Conservation (phyloP, 192 early-diverging fungal species). For the Coemansia aciculifera region DNA sequence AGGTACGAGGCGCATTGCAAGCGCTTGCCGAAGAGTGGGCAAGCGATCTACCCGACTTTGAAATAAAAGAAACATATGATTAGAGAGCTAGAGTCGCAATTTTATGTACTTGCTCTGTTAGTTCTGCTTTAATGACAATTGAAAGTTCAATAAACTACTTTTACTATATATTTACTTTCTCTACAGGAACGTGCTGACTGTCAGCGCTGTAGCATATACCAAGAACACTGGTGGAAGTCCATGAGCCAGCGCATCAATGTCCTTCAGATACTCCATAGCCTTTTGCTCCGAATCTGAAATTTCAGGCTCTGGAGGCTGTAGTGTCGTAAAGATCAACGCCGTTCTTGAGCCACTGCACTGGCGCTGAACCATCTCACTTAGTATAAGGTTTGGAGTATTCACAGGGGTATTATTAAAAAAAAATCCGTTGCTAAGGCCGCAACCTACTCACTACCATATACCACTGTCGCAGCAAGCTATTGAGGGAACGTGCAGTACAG, state of each 20-base stretch:
- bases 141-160: background rate
- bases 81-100: too few species aligned
- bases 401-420: slow-evolving; percentile 58
- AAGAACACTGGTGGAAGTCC: slow-evolving; percentile 59
- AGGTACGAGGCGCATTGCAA: too few species aligned
- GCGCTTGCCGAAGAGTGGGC: too few species aligned
- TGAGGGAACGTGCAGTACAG: too few species aligned
- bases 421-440: slow-evolving; percentile 15
- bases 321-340: slow-evolving; percentile 61
- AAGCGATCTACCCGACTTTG: too few species aligned
- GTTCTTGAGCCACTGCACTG: slow-evolving; percentile 50
- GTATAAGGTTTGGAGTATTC: slow-evolving; percentile 56
- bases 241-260: slow-evolving; percentile 54
- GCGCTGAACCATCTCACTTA: slow-evolving; percentile 62
- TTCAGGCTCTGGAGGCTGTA: slow-evolving; percentile 60
- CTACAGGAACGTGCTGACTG: background rate
- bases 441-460: too few species aligned
- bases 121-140: background rate
- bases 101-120: too few species aligned
- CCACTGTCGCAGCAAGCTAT: too few species aligned
- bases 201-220: slow-evolving; percentile 18
- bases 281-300: slow-evolving; percentile 45
- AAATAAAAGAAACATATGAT: too few species aligned
- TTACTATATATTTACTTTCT: background rate
- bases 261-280: slow-evolving; percentile 22